phyloP scores from a whole-genome alignment of 2,329 filamentous ascomycete genomes.

The Magnaporthiopsis poae region DNA sequence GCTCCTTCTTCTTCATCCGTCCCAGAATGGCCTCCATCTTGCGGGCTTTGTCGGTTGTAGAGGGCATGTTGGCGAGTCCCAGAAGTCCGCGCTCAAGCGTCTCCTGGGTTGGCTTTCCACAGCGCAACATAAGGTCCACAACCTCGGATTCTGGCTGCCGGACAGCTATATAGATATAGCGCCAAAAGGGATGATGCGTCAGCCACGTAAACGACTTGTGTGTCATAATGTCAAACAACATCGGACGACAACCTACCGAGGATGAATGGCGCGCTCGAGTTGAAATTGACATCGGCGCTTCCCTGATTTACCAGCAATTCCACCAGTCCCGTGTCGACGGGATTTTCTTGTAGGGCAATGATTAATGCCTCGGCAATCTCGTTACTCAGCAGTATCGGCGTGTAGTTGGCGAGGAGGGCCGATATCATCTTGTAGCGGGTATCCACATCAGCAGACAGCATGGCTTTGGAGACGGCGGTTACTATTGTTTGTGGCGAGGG shows the following conservation, averaged over 20 bases:
- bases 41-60: constrained; percentile 34
- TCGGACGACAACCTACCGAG: constrained; percentile 19
- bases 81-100: constrained; percentile 35
- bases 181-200: neutral
- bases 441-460: constrained; percentile 33
- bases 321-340: constrained; percentile 41
- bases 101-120: constrained; percentile 34
- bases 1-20: constrained; percentile 32
- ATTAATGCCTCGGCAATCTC: constrained; percentile 34
- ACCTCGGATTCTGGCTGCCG: constrained; percentile 36
- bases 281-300: constrained; percentile 42
- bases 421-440: constrained; percentile 36
- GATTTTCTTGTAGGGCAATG: constrained; percentile 31
- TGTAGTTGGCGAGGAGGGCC: constrained; percentile 33
- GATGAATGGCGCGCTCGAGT: constrained; percentile 33
- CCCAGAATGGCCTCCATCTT: constrained; percentile 39
- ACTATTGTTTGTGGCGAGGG: constrained; percentile 38
- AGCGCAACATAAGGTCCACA: constrained; percentile 35
- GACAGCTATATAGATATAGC: constrained; percentile 20
- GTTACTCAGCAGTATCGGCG: constrained; percentile 26
- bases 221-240: neutral
- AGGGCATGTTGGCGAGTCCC: constrained; percentile 32
- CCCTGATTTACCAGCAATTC: constrained; percentile 40
- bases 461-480: constrained; percentile 37
- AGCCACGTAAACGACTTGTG: neutral